These are phyloP conservation scores for Mortierella sp. DNA, from an alignment of 371 early-diverging fungal species.

Conservation along the genomic window DNA sequence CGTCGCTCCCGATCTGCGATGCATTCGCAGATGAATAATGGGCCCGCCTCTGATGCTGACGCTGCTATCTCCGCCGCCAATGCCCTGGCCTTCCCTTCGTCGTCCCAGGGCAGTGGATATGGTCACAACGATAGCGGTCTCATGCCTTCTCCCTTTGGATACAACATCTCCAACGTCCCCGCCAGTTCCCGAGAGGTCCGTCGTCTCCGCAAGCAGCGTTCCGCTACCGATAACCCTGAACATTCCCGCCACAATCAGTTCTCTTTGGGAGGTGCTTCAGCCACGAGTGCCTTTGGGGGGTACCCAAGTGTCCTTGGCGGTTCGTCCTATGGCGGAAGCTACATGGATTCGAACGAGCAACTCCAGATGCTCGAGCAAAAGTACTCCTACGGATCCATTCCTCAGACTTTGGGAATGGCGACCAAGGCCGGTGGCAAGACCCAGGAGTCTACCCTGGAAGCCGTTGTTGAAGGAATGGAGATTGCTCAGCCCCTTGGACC, in stretches of 20 bases:
- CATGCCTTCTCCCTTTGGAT: constrained; percentile 15
- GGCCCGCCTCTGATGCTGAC: not conserved
- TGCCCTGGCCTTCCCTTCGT: not conserved
- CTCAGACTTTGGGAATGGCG: constrained; percentile 23
- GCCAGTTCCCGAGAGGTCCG: constrained; percentile 12
- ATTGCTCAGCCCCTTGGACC: constrained; percentile 18
- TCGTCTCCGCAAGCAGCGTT: constrained; percentile 36
- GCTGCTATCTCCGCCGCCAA: constrained; percentile 5
- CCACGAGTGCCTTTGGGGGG: constrained; percentile 7
- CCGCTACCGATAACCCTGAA: constrained; percentile 21
- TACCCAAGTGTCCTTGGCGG: constrained; percentile 17
- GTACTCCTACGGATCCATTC: constrained; percentile 22
- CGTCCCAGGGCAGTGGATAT: not conserved
- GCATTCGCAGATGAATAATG: constrained; percentile 3
- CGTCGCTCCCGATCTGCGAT: constrained; percentile 50
- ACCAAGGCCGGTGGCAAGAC: constrained; percentile 1
- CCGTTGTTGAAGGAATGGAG: constrained; percentile 38
- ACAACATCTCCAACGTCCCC: constrained; percentile 4
- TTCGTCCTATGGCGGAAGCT: constrained; percentile 13
- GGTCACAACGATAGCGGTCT: not conserved
- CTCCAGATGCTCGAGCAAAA: constrained; percentile 43
- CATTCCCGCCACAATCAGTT: constrained; percentile 13
- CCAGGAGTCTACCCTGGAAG: constrained; percentile 21
- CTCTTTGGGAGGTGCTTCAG: constrained; percentile 2
- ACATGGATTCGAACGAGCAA: constrained; percentile 42